A percentile compares a stretch with the other conserved stretches of the same genome.
phyloP scores from a whole-genome alignment of 2,329 filamentous ascomycete species.

The Ilyonectria robusta region DNA sequence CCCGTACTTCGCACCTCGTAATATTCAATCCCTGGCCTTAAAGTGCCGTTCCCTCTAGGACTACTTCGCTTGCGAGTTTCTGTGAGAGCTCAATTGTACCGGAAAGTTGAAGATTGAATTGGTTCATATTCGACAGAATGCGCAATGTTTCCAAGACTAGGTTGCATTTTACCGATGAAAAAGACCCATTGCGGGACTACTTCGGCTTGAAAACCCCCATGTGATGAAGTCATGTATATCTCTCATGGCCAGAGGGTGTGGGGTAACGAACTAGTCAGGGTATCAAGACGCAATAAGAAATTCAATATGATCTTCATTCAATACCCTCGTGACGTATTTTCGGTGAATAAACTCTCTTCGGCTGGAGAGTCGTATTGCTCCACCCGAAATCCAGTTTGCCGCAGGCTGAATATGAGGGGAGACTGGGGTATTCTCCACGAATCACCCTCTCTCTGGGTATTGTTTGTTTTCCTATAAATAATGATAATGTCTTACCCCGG shows the following conservation, averaged over 20 bases:
- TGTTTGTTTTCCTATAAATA: not conserved
- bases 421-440: constrained; percentile 3
- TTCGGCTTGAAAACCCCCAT: not conserved
- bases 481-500: not conserved
- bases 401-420: not conserved
- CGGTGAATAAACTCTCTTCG: not conserved
- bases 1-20: not conserved
- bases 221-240: not conserved
- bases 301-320: not conserved
- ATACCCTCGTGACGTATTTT: not conserved
- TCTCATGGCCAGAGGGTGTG: not conserved
- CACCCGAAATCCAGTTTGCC: not conserved
- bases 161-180: too few species aligned
- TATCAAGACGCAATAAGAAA: not conserved
- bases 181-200: too few species aligned
- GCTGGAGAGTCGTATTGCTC: constrained; percentile 1
- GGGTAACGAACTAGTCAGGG: not conserved
- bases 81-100: not conserved
- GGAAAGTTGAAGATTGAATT: not conserved
- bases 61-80: not conserved
- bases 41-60: not conserved
- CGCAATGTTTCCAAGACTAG: too few species aligned
- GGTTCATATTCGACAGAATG: not conserved
- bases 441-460: not conserved
- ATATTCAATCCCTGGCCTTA: not conserved